Percentiles rank a stretch among this genome's conserved stretches.
These are phyloP conservation scores for Umbilicaria muhlenbergii DNA, from an alignment of 495 filamentous ascomycete genomes.

Conservation along the genomic window DNA sequence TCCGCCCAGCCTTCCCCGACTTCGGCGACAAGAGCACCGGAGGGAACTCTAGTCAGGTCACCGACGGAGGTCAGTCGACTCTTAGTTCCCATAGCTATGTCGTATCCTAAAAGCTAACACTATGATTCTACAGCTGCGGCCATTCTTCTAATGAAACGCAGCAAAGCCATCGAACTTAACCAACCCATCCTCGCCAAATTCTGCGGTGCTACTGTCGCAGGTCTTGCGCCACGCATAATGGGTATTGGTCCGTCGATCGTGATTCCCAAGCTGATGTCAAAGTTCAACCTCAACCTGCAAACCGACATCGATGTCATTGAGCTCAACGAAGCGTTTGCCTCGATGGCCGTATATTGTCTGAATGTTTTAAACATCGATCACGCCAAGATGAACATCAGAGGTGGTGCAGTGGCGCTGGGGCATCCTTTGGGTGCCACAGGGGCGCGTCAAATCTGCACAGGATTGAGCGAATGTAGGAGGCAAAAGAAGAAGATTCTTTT, in stretches of 20 bases:
- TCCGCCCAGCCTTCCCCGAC: conserved; percentile 78
- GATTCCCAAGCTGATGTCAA: conserved; percentile 80
- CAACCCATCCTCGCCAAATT: conserved; percentile 93
- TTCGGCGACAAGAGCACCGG: conserved; percentile 81
- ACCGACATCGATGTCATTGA: conserved; percentile 76
- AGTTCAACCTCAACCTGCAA: conserved; percentile 61
- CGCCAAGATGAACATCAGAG: conserved; percentile 77
- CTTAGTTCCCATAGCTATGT: not conserved
- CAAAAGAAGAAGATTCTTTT: conserved; percentile 71
- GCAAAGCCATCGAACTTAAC: conserved; percentile 69
- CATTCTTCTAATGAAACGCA: conserved; percentile 85
- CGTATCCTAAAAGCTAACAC: conserved; percentile 14
- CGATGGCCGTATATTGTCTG: conserved; percentile 90
- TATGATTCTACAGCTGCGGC: conserved; percentile 44
- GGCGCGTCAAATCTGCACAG: conserved; percentile 65
- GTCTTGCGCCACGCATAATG: conserved; percentile 87
- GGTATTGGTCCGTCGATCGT: conserved; percentile 89
- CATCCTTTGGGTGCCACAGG: conserved; percentile 76
- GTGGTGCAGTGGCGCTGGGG: conserved; percentile 66
- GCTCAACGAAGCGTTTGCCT: conserved; percentile 95
- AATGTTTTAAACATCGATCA: conserved; percentile 61
- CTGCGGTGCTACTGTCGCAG: conserved; percentile 78
- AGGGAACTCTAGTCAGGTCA: conserved; percentile 92
- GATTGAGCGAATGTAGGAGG: conserved; percentile 64
- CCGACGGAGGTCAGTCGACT: conserved; percentile 51